Base-by-base conservation (phyloP, 441 rosid genomes). In the Gossypium trilobum region DNA sequence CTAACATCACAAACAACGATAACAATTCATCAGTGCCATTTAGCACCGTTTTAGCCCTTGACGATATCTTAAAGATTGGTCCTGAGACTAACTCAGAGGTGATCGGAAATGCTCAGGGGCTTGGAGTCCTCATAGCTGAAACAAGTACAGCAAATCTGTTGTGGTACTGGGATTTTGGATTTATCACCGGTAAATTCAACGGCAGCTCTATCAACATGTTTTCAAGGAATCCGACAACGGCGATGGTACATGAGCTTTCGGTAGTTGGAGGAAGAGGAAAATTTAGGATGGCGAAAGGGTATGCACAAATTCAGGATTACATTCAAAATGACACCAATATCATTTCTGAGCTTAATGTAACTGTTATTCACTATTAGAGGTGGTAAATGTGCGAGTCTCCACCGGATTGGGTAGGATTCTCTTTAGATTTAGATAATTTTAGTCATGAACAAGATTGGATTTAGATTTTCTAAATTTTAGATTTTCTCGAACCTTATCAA, bases 191-290 rank as follows among this genome's bases (percentile, higher is more conserved):
- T 0, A 57, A 60, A 22, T 81, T 76, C 8, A 84, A 82, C 0
- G 87, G 87, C 0, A 86, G 87, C 65, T 81, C 87, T 1, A 56
- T 87, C 0, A 78, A 83, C 13, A 46, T 86, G 1, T 72, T 83
- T n/a, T 85, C 85, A 13, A 79, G 82, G 75, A 85, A 85, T 52
- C 73, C 86, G 0, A 73, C 74, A 0, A 7, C 16, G 29, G 75
- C 84, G n/a, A 75, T 72, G n/a, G 72, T 73, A 20, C 82, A 85
- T 1, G 89, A 87, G 75, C 66, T 87, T 42, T 81, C 87, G 3
- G 83, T 87, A 36, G 85, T 85, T 9, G 86, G 89, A 0, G 91
- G 88, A 3, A 74, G 87, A 25, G 87, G 91, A 20, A 27, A 68
- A 58, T 87, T 88, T 54, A 73, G 82, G 76, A 63, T 9, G 60